Evolutionary conservation across 225 moss, liverwort and hornwort genomes (phyloP), one percentile per base, ranked within the genome.

Genomic region (Thuidium tamariscinum): DNA sequence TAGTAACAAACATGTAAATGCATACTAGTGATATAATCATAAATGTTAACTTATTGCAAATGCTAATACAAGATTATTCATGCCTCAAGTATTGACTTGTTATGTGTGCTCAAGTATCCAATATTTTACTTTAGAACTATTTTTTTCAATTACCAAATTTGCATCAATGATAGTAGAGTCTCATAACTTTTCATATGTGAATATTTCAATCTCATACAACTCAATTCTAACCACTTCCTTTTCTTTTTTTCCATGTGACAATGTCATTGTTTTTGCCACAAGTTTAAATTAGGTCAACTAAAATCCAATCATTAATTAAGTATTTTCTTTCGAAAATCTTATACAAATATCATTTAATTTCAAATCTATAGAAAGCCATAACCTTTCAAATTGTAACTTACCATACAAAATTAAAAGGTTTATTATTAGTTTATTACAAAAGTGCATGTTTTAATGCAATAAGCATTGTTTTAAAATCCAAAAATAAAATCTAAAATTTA

Each of bases 81-180:
- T 32, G 12, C 48, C 2, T 48, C 11, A 4, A 32, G 3, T 71
- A 44, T 1, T 27, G 1, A 44, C 5, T 16, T 44, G 16, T 16
- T 70, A 5, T 0, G 0, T 26, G 3, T 0, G 0, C 71, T 71
- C 5, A 71, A 41, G 3, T 44, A 3, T 27, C 12, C 1, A 44
- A 44, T 44, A 3, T 44, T 27, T 70, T 42, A 27, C 0, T 42
- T 2, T 27, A 16, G 1, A 1, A 30, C 2, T 0, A 0, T 5
- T 46, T 17, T 30, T 72, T 16, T 72, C 18, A 8, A 72, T 5
- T 2, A 73, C 30, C 30, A 32, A 10, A 48, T 73, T 73, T 73
- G 19, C 19, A 30, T 30, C 10, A 18, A 48, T 48, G 4, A 1
- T 48, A 0, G 0, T 32, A 48, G 19, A 7, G 3, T 72, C 6